phyloP scores from a whole-genome alignment of 345 rosid species.

The Mangifera indica region DNA sequence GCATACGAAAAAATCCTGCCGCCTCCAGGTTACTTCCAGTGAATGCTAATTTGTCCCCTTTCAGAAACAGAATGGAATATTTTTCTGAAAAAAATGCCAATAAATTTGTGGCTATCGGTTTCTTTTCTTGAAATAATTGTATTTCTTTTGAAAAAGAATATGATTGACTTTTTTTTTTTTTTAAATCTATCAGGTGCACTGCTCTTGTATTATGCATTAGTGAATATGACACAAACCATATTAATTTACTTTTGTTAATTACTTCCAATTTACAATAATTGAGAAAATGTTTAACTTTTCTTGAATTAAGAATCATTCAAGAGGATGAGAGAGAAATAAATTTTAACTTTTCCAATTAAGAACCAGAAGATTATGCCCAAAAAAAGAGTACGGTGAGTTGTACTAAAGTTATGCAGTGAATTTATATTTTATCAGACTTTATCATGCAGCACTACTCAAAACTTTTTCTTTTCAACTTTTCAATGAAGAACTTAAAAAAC shows the following conservation, averaged over 20 bases:
- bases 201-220: not conserved
- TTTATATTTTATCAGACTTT: not conserved
- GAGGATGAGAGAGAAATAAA: too few species aligned
- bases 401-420: not conserved
- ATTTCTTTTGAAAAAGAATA: not conserved
- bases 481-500: not conserved
- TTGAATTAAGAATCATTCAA: conserved; percentile 3
- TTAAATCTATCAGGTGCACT: not conserved
- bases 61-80: not conserved
- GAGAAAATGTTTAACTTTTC: not conserved
- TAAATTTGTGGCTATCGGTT: too few species aligned
- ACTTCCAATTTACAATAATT: not conserved
- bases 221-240: not conserved
- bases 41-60: not conserved
- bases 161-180: too few species aligned
- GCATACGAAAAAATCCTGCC: not conserved
- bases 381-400: not conserved
- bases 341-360: not conserved
- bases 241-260: not conserved
- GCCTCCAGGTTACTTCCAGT: not conserved
- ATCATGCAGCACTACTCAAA: not conserved
- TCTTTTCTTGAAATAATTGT: not conserved
- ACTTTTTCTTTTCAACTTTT: not conserved
- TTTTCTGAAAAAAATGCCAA: too few species aligned
- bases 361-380: not conserved